Base-by-base conservation (phyloP, 164 flowering plant genomes). In the Houttuynia cordata region DNA sequence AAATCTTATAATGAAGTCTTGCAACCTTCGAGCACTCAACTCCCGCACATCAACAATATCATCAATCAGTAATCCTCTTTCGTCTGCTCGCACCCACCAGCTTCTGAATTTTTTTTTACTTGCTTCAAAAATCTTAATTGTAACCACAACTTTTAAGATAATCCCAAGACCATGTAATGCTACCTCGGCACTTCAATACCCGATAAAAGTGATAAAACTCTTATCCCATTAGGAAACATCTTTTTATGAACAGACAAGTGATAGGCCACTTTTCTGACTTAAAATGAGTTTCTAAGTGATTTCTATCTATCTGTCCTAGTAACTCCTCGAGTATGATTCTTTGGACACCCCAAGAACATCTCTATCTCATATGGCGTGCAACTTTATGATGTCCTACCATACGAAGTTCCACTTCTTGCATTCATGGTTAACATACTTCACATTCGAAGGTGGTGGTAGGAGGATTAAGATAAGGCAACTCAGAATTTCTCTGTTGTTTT, bases 361-460 rank as follows among this genome's bases (percentile, higher is more conserved):
- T 77, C 81, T 25, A 75, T 65, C 61, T 78, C 76, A 20, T 78
- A 64, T 3, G 77, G 79, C 49, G 95, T 12, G 97, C 95, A 23
- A 78, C 75, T 64, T 88, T 93, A 47, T 90, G 86, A 67, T 72
- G 80, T 22, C 99, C 99, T 4, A 88, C 97, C 97, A 93, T 0
- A 93, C 91, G 42, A 93, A 66, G 66, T 93, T 93, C 99, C 97
- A 93, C 49, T 84, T 93, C 3, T 79, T 64, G 67, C 96, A 88
- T 60, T 85, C 75, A 22, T 79, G 69, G 19, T 88, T 41, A 19
- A 93, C 86, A 52, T 68, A 79, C 53, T 81, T 83, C 59, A 85
- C 76, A 14, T 23, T n/a, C 37, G 42, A 19, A 0, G 96, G 92
- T 17, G 96, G 97, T 1, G 80, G 85, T 62, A 81, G 8, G 73